Evolutionary conservation across 169 alveolate species (phyloP).

Genomic region (Cardiosporidium cionae): DNA sequence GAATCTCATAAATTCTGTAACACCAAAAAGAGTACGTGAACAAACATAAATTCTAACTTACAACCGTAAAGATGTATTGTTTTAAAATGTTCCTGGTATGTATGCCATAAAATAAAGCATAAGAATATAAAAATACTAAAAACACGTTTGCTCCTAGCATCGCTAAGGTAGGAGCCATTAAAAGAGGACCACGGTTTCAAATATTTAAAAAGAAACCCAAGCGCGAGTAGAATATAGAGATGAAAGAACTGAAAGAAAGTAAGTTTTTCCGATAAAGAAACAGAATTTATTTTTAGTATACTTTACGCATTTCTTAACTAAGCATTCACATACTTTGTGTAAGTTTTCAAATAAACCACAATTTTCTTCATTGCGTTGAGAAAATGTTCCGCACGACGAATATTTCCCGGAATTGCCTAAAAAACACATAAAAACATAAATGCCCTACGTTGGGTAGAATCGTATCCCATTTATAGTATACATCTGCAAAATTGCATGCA

Average conservation of each 20-base stretch:
- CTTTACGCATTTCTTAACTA: background rate
- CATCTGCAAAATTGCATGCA: too few relatives aligned
- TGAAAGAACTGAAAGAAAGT: background rate
- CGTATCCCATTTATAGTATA: background rate
- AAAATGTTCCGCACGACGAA: constrained; percentile 87
- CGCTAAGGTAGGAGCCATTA: too few relatives aligned
- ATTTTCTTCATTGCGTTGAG: constrained; percentile 72
- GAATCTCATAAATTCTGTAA: constrained; percentile 54
- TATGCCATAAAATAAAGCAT: background rate
- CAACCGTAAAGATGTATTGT: background rate
- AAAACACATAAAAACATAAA: background rate
- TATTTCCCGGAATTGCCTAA: constrained; percentile 78
- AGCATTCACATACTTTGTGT: constrained; percentile 40
- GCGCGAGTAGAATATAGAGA: background rate
- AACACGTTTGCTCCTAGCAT: too few relatives aligned
- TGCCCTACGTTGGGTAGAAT: background rate
- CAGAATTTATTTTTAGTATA: background rate
- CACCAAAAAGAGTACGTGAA: background rate
- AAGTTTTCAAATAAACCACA: constrained; percentile 76
- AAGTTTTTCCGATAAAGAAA: background rate
- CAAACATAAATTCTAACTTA: background rate
- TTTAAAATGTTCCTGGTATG: background rate
- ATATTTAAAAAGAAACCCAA: too few relatives aligned
- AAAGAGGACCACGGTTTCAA: too few relatives aligned
- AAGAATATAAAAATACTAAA: background rate